phyloP scores from a whole-genome alignment of 768 basidiomycete species.

The Hericium alpestre region DNA sequence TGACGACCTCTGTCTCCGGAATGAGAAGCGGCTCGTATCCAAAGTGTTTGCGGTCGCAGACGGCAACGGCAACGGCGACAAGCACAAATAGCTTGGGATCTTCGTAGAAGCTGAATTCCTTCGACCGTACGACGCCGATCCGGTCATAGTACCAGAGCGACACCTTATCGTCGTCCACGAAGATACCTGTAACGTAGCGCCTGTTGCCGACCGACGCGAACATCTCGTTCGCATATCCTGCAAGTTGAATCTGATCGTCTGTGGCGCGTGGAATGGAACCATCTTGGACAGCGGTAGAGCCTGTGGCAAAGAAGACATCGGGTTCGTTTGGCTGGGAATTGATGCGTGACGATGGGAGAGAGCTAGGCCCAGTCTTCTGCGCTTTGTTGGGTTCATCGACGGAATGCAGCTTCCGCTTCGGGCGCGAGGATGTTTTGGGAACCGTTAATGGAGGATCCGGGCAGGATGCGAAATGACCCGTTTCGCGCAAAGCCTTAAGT shows the following conservation, averaged over 20 bases:
- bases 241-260: background rate
- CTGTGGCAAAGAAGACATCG: too few relatives aligned
- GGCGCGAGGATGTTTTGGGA: too few relatives aligned
- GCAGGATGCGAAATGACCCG: too few relatives aligned
- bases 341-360: too few relatives aligned
- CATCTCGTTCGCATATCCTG: background rate
- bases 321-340: too few relatives aligned
- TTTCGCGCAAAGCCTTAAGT: too few relatives aligned
- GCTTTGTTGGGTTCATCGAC: too few relatives aligned
- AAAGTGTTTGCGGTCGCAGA: background rate
- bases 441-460: too few relatives aligned
- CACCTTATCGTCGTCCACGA: background rate
- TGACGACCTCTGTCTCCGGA: too few relatives aligned
- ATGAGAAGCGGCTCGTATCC: background rate
- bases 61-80: background rate
- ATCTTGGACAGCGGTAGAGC: too few relatives aligned
- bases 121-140: background rate
- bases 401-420: too few relatives aligned
- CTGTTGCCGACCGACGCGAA: background rate
- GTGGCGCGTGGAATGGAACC: background rate
- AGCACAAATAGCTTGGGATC: background rate
- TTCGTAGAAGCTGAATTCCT: background rate
- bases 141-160: background rate
- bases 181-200: background rate
- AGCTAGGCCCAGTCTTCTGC: too few relatives aligned